These are phyloP conservation scores for Ophiosphaerella narmari DNA, from an alignment of 2,329 filamentous ascomycete species.

Conservation along the genomic window DNA sequence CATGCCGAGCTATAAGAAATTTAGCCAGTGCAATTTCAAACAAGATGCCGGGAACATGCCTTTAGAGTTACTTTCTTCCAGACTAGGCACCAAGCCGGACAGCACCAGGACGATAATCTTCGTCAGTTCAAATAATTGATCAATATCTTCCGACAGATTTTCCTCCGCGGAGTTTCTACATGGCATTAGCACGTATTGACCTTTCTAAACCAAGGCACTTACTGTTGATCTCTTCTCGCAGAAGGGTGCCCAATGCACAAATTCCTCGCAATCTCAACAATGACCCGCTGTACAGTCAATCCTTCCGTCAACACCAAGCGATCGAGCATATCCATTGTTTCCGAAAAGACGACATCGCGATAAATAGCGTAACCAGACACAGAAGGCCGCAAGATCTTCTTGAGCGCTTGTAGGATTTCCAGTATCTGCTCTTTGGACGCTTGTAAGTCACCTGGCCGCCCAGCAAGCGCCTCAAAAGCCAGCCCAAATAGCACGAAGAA, in stretches of 20 bases:
- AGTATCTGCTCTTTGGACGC: conserved; percentile 78
- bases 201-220: conserved; percentile 38
- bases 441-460: conserved; percentile 72
- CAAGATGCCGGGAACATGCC: conserved; percentile 18
- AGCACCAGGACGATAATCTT: conserved; percentile 94
- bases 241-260: conserved; percentile 91
- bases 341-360: conserved; percentile 91
- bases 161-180: conserved; percentile 59
- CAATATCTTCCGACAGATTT: conserved; percentile 92
- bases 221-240: conserved; percentile 69
- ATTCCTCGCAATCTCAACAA: conserved; percentile 90
- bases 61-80: conserved; percentile 61
- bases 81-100: conserved; percentile 82
- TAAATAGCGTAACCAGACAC: conserved; percentile 97
- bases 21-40: conserved; percentile 36
- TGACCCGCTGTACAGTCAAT: conserved; percentile 84
- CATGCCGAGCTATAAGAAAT: conserved; percentile 63
- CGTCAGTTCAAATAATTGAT: conserved; percentile 95
- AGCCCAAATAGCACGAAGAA: conserved; percentile 98
- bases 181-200: neutral
- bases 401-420: conserved; percentile 86
- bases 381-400: conserved; percentile 91
- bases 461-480: conserved; percentile 92
- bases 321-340: conserved; percentile 95
- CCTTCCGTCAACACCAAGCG: conserved; percentile 90